phyloP scores from a whole-genome alignment of 1,284 basidiomycete species.

The Malassezia furfur region DNA sequence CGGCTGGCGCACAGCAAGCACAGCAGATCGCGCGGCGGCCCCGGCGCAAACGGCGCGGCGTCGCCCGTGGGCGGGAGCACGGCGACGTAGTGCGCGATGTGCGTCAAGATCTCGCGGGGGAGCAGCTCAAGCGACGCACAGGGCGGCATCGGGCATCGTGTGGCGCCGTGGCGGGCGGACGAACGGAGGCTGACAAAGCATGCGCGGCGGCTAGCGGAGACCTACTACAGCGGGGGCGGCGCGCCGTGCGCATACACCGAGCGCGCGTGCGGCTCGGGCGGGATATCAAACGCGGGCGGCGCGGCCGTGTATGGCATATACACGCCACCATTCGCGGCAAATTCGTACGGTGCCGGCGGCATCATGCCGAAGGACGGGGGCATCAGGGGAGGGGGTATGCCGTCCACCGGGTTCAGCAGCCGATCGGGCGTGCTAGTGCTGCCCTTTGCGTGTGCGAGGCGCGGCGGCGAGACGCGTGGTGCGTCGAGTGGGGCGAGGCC shows the following conservation, averaged over 20 bases:
- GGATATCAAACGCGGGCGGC: background rate
- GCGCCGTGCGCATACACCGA: background rate
- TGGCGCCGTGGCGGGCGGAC: too few relatives aligned
- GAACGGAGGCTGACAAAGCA: background rate
- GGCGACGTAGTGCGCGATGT: background rate
- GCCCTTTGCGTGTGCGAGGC: background rate
- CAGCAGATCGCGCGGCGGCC: background rate
- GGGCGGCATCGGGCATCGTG: background rate
- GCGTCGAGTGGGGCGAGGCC: conserved; percentile 53
- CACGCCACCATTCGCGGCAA: background rate
- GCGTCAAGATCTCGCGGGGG: background rate
- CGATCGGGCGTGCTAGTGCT: background rate
- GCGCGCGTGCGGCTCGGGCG: background rate
- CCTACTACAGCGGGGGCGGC: background rate
- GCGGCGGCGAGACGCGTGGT: background rate
- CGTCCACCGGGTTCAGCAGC: background rate
- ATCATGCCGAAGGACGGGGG: background rate
- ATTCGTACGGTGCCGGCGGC: background rate
- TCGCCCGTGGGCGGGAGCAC: background rate
- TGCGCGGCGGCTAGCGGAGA: too few relatives aligned
- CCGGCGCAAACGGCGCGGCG: background rate
- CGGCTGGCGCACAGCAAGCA: background rate
- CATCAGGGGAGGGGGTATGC: background rate
- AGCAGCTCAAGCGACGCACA: background rate
- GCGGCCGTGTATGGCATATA: background rate